Conservation (phyloP, 2,329 filamentous ascomycete genomes). For the Phaeophleospora eucalypticola region DNA sequence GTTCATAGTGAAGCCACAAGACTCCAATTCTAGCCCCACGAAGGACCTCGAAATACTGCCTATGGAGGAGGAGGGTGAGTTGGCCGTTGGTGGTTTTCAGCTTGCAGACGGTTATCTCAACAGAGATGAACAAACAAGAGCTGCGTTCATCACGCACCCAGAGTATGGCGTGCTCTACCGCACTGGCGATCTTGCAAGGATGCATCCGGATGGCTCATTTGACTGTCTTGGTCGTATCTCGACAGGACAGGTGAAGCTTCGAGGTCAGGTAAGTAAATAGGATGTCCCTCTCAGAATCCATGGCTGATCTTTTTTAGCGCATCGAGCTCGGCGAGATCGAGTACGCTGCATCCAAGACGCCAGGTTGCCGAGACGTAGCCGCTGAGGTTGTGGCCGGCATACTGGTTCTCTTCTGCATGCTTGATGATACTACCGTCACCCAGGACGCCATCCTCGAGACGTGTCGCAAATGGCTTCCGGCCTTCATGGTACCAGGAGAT, state of each 20-base stretch:
- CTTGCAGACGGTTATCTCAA: conserved; percentile 80
- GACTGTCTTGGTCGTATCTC: conserved; percentile 78
- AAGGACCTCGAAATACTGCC: conserved; percentile 50
- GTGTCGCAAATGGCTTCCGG: conserved; percentile 72
- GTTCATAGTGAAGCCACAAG: conserved; percentile 55
- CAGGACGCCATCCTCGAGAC: conserved; percentile 49
- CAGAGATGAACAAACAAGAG: conserved; percentile 66
- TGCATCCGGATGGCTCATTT: conserved; percentile 64
- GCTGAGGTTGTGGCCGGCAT: conserved; percentile 64
- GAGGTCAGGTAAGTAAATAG: conserved; percentile 77
- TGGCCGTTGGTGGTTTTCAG: conserved; percentile 76
- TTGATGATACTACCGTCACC: conserved; percentile 41
- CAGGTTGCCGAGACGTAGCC: conserved; percentile 61
- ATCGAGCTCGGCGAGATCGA: conserved; percentile 59
- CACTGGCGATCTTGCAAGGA: conserved; percentile 76
- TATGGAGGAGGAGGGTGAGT: conserved; percentile 67
- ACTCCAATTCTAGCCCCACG: not conserved
- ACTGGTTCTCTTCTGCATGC: conserved; percentile 71
- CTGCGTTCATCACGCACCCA: conserved; percentile 64
- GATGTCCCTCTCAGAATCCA: conserved; percentile 58
- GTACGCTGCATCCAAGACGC: conserved; percentile 59
- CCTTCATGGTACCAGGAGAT: conserved; percentile 78
- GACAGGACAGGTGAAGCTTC: conserved; percentile 78
- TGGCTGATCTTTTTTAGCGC: conserved; percentile 41
- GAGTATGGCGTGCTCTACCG: conserved; percentile 69